Evolutionary conservation across 306 rosid species (phyloP).

Genomic region (Hippophae gyantsensis): DNA sequence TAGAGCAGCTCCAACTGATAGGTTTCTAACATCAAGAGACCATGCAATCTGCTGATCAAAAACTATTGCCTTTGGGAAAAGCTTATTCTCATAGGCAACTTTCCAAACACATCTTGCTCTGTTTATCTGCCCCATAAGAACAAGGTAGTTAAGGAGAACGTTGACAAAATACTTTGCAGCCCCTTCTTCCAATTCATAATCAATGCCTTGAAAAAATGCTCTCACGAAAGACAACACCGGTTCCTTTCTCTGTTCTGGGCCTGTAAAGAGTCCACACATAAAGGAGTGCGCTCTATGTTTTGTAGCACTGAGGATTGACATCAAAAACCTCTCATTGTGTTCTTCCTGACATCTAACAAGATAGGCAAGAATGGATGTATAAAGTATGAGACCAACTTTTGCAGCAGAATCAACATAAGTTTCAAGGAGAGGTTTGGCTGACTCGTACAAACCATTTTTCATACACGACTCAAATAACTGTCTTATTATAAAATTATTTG

Average conservation of each 20-base stretch:
- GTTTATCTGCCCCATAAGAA: slow-evolving; percentile 93
- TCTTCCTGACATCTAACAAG: slow-evolving; percentile 93
- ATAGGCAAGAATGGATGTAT: slow-evolving; percentile 86
- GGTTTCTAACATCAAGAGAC: slow-evolving; percentile 92
- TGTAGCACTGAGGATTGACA: slow-evolving; percentile 80
- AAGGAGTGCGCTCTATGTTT: slow-evolving; percentile 76
- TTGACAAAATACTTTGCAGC: slow-evolving; percentile 82
- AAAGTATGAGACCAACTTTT: slow-evolving; percentile 84
- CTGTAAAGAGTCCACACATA: slow-evolving; percentile 85
- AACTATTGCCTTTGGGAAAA: slow-evolving; percentile 92
- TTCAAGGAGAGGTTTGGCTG: slow-evolving; percentile 87
- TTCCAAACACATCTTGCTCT: slow-evolving; percentile 92
- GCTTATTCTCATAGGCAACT: slow-evolving; percentile 94
- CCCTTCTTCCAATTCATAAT: slow-evolving; percentile 93
- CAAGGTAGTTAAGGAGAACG: slow-evolving; percentile 89
- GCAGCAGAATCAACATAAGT: slow-evolving; percentile 76
- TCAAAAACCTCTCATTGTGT: slow-evolving; percentile 73
- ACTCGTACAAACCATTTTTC: slow-evolving; percentile 70
- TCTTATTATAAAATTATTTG: slow-evolving; percentile 78
- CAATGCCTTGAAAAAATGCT: slow-evolving; percentile 79
- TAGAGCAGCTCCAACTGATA: slow-evolving; percentile 89
- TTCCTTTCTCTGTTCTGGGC: slow-evolving; percentile 77
- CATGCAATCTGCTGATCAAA: slow-evolving; percentile 95
- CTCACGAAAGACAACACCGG: slow-evolving; percentile 77
- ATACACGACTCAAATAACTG: slow-evolving; percentile 92